Conservation (phyloP, 2,329 filamentous ascomycete genomes). For the Aspergillus clavatus region DNA sequence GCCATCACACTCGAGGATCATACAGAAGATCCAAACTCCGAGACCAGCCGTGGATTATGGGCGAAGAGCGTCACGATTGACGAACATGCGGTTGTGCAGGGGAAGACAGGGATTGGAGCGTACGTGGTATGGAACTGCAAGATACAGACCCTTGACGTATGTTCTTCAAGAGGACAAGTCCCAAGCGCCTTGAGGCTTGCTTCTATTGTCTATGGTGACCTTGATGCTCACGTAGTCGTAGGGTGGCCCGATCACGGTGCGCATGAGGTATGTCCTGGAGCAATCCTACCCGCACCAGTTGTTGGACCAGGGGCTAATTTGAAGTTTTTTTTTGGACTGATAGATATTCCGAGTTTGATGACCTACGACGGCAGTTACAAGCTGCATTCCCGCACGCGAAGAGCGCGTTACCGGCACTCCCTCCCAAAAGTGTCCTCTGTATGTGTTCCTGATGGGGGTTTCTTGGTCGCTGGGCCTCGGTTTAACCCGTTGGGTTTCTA, state of each 20-base stretch:
- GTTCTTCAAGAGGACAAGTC: slow-evolving; percentile 27
- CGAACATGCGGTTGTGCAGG: slow-evolving; percentile 58
- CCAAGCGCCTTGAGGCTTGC: slow-evolving; percentile 1
- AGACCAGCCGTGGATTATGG: slow-evolving; percentile 57
- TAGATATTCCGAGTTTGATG: slow-evolving; percentile 90
- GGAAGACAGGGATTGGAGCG: slow-evolving; percentile 63
- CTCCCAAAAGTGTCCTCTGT: slow-evolving; percentile 86
- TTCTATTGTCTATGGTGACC: not conserved
- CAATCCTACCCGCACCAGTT: not conserved
- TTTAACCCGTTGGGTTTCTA: slow-evolving; percentile 26
- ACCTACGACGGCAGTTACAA: slow-evolving; percentile 67
- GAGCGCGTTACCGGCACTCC: slow-evolving; percentile 80
- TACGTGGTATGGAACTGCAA: slow-evolving; percentile 94
- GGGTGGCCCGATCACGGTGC: slow-evolving; percentile 55
- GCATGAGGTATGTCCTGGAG: slow-evolving; percentile 49
- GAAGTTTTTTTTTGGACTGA: slow-evolving; percentile 18
- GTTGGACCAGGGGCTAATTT: not conserved
- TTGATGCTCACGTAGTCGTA: slow-evolving; percentile 25
- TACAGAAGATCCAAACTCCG: slow-evolving; percentile 53
- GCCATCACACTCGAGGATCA: slow-evolving; percentile 61
- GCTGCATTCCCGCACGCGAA: slow-evolving; percentile 78
- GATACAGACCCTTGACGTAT: slow-evolving; percentile 77
- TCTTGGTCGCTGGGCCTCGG: not conserved
- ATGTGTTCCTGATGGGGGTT: slow-evolving; percentile 38
- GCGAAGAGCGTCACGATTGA: slow-evolving; percentile 58